Evolutionary conservation across 2,329 filamentous ascomycete species (phyloP).

Genomic region (Colletotrichum sp.): DNA sequence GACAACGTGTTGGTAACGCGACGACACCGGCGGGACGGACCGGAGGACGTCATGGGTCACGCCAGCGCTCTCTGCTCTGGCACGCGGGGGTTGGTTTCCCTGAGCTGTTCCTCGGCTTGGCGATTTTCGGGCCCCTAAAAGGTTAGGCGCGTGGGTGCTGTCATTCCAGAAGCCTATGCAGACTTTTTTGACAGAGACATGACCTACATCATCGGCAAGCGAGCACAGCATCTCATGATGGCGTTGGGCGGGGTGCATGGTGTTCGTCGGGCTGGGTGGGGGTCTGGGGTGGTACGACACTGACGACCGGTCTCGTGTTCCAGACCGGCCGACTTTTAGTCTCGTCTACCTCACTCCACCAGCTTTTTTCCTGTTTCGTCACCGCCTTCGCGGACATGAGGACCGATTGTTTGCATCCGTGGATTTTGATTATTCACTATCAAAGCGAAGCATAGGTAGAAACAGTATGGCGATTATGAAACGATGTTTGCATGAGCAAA

Average conservation of each 20-base stretch:
- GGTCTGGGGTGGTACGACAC: not conserved
- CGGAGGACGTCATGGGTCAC: slow-evolving; percentile 14
- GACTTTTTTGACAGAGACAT: not conserved
- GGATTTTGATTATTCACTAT: not conserved
- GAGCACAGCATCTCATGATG: not conserved
- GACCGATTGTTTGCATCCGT: not conserved
- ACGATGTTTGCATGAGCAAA: not conserved
- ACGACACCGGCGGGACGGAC: not conserved
- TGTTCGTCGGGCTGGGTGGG: not conserved
- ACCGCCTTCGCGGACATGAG: not conserved
- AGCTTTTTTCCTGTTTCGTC: not conserved
- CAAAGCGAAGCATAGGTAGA: not conserved
- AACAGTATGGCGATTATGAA: not conserved
- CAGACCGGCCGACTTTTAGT: not conserved
- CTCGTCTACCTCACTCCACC: not conserved
- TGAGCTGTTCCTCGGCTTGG: not conserved
- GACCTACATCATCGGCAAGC: not conserved
- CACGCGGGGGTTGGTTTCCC: not conserved
- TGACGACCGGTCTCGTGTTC: not conserved
- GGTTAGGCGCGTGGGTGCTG: not conserved
- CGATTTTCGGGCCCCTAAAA: not conserved
- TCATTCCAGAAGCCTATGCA: not conserved
- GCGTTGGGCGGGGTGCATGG: not conserved
- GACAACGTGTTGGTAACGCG: not conserved
- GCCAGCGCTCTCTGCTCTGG: not conserved